These are phyloP conservation scores for Taphrina sp. DNA, from an alignment of 1,139 yeast genomes.

Conservation along the genomic window DNA sequence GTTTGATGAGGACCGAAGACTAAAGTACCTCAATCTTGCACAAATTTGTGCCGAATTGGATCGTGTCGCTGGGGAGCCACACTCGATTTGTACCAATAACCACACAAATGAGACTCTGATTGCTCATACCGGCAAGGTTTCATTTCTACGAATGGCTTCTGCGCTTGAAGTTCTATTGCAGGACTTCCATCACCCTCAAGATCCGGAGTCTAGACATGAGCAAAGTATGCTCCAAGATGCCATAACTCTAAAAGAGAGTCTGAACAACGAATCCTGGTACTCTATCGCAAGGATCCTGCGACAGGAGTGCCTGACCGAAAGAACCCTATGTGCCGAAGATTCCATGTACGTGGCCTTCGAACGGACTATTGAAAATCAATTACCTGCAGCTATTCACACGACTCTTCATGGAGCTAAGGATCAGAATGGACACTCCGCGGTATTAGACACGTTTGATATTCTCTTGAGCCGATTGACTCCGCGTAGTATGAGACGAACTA, in stretches of 20 bases:
- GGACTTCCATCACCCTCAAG: background rate
- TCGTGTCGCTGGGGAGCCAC: slow-evolving; percentile 22
- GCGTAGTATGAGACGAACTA: background rate
- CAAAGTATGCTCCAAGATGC: slow-evolving; percentile 1
- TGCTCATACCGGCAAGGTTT: slow-evolving; percentile 3
- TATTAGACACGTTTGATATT: too few relatives aligned
- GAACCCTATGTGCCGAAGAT: slow-evolving; percentile 28
- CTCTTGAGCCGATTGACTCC: too few relatives aligned
- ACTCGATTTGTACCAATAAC: background rate
- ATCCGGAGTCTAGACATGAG: background rate
- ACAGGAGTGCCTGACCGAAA: slow-evolving; percentile 3
- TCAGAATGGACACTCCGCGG: too few relatives aligned
- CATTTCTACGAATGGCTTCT: slow-evolving; percentile 11
- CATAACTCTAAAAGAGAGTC: background rate
- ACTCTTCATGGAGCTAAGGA: too few relatives aligned
- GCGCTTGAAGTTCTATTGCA: slow-evolving; percentile 1
- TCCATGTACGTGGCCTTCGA: slow-evolving; percentile 16
- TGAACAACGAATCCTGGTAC: slow-evolving; percentile 6
- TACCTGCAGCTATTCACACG: slow-evolving; percentile 5
- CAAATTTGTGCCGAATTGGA: slow-evolving; percentile 20
- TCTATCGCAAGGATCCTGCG: background rate
- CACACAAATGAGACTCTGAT: slow-evolving; percentile 12
- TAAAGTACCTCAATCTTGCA: slow-evolving; percentile 12
- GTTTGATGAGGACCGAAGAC: slow-evolving; percentile 16
- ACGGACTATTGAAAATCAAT: slow-evolving; percentile 3